These are phyloP conservation scores for Russula brevipes DNA, from an alignment of 768 basidiomycete species.

Conservation along the genomic window DNA sequence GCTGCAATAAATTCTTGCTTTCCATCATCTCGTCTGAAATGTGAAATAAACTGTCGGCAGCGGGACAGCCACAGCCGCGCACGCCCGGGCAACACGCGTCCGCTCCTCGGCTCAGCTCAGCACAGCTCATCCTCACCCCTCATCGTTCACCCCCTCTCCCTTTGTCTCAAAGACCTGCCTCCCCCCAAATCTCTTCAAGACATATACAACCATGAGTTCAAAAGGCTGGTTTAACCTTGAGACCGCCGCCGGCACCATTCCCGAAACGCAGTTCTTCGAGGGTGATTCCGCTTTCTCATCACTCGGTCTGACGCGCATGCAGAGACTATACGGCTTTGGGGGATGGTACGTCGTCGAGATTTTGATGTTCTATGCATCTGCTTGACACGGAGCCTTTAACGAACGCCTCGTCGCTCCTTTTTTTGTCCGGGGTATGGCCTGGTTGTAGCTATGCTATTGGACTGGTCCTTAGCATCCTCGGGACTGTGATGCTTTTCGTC, in stretches of 20 bases:
- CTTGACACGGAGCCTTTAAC: too few species aligned
- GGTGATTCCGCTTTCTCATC: slow-evolving; percentile 84
- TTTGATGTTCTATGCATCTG: too few species aligned
- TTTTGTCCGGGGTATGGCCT: too few species aligned
- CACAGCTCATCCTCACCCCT: not conserved
- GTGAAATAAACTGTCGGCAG: too few species aligned
- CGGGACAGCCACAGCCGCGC: not conserved
- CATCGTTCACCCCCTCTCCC: not conserved
- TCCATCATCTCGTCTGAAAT: not conserved
- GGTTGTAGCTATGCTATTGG: slow-evolving; percentile 61
- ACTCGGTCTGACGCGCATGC: slow-evolving; percentile 70
- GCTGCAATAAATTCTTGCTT: not conserved
- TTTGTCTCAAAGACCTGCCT: too few species aligned
- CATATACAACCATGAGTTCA: slow-evolving; percentile 32
- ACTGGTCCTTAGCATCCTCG: slow-evolving; percentile 75
- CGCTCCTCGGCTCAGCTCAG: too few species aligned
- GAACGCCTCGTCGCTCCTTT: too few species aligned
- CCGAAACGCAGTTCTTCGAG: slow-evolving; percentile 81
- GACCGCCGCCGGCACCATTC: slow-evolving; percentile 52
- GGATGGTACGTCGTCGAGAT: slow-evolving; percentile 55
- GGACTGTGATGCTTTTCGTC: slow-evolving; percentile 70
- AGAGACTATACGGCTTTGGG: slow-evolving; percentile 80
- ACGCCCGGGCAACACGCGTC: not conserved
- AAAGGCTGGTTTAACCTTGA: slow-evolving; percentile 90
- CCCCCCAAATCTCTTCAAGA: not conserved